phyloP scores from a whole-genome alignment of 2,329 filamentous ascomycete species.

The Aspergillus quadrilineatus region DNA sequence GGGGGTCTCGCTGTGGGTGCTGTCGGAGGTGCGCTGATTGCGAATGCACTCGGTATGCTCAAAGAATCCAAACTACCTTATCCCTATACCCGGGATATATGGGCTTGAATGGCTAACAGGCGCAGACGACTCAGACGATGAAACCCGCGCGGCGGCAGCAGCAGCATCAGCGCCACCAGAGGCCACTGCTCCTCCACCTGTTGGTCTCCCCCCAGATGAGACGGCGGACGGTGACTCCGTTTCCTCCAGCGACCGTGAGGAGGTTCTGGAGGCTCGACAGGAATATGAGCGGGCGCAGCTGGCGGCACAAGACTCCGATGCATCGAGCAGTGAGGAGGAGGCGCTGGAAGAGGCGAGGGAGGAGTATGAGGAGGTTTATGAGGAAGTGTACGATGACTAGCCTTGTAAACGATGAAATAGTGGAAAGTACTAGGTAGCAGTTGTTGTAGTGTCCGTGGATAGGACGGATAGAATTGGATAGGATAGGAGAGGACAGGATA shows the following conservation, averaged over 20 bases:
- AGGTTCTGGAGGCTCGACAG: constrained; percentile 6
- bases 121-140: not conserved
- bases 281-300: constrained; percentile 4
- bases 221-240: constrained; percentile 3
- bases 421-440: not conserved
- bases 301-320: constrained; percentile 6
- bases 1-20: constrained; percentile 5
- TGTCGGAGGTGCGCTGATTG: not conserved
- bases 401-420: not conserved
- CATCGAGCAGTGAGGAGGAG: constrained; percentile 7
- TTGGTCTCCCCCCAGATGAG: constrained; percentile 3
- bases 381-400: constrained; percentile 6
- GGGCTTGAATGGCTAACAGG: not conserved
- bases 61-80: not conserved
- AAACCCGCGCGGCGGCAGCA: not conserved
- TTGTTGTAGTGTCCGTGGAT: not conserved
- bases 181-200: constrained; percentile 1
- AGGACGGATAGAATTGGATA: not conserved
- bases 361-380: constrained; percentile 4
- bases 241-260: constrained; percentile 5
- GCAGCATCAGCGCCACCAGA: not conserved
- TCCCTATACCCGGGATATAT: not conserved
- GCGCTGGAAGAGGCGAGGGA: constrained; percentile 4
- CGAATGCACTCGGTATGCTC: constrained; percentile 3
- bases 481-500: not conserved